A percentile compares a stretch with the other conserved stretches of the same genome.
These are phyloP conservation scores for Orobanche coerulescens DNA, from an alignment of 257 asterid species.

Conservation along the genomic window DNA sequence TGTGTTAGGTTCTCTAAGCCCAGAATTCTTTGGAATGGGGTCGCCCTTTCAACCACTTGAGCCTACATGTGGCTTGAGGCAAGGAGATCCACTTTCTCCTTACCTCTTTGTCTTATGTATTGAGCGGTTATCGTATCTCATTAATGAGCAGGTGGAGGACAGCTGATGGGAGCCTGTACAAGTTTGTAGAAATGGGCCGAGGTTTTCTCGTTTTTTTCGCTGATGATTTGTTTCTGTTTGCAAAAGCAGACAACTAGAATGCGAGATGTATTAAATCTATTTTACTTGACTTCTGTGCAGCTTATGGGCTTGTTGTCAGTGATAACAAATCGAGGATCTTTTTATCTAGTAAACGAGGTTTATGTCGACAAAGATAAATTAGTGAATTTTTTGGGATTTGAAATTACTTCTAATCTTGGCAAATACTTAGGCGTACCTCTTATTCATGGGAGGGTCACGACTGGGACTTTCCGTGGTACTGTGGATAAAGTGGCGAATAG, in stretches of 20 bases:
- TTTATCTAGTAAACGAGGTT: no score
- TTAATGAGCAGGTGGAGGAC: neutral
- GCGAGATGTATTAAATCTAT: neutral
- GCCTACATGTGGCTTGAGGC: neutral
- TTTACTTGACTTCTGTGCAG: neutral
- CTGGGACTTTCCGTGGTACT: no score
- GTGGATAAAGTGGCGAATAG: no score
- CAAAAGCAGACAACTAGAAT: neutral
- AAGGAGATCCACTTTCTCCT: neutral
- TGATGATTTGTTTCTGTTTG: neutral
- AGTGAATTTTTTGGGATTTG: no score
- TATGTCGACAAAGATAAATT: no score
- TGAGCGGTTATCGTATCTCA: neutral
- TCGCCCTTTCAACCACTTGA: neutral
- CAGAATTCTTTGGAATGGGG: neutral
- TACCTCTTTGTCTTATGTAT: neutral
- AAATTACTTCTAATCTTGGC: no score
- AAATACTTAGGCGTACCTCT: no score
- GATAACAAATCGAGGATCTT: neutral
- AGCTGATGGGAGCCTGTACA: neutral
- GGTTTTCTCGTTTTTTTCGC: neutral
- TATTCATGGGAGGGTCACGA: no score
- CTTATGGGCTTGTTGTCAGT: neutral
- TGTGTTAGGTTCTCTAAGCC: neutral
- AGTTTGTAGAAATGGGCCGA: neutral